Base-by-base conservation (phyloP, 805 yeast genomes). In the Candida maesae region DNA sequence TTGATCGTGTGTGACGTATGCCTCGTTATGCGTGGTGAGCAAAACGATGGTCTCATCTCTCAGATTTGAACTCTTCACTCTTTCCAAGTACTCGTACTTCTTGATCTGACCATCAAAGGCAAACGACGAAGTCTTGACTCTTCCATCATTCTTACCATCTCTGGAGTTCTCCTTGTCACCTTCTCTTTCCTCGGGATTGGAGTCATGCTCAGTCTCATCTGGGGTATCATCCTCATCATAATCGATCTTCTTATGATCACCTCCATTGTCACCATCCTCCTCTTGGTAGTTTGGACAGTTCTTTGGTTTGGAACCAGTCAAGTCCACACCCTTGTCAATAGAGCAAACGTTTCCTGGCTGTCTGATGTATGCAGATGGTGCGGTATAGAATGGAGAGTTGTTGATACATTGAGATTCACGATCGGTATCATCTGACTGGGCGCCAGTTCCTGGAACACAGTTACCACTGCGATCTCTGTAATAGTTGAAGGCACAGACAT, bases 31-130 rank as follows among this genome's bases (percentile, higher is more conserved):
- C 19, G 64, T 58, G 0, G 91, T 82, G 36, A 76, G 64, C 6
- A 85, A 63, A 13, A 91, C 56, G 7, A 91, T 58, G 0, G 89
- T 76, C 55, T 84, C 90, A 47, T 79, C 85, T 19, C 68, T 70
- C 36, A 63, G 43, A 2, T 68, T 64, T 2, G 75, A 55, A 10
- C 61, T 61, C 17, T 47, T 43, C 7, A 51, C 53, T 36, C 60
- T 49, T 36, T 80, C 81, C 42, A 85, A 66, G 51, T 85, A 85
- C 38, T 73, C 63, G 52, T 82, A 85, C 44, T 73, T 76, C 7
- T 55, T 51, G 41, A 87, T 65, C 13, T 61, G 56, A 14, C 84
- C 84, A 10, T 71, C 70, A 48, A 87, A 73, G 4, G 61, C 63
- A 37, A 66, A 70, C 12, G 61, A 57, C 1, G 63, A 56, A 1